Conservation (phyloP, 495 filamentous ascomycete species). For the Lasiosphaeria hispida region DNA sequence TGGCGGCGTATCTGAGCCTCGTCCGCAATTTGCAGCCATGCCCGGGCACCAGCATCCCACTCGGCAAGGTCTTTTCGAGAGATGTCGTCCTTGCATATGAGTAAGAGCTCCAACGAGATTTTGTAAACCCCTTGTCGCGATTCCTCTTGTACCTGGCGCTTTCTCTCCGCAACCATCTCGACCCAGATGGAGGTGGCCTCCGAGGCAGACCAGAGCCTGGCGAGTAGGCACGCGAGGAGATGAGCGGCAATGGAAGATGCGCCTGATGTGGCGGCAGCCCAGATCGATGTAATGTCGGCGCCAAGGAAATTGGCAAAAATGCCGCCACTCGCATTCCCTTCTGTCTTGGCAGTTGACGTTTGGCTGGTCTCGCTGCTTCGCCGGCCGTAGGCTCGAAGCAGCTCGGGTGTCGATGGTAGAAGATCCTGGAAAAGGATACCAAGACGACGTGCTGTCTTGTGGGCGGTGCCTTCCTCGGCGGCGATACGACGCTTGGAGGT, state of each 20-base stretch:
- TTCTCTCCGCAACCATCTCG: constrained; percentile 28
- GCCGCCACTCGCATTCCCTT: no score
- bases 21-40: constrained; percentile 36
- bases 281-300: no score
- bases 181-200: constrained; percentile 38
- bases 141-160: constrained; percentile 13
- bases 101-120: neutral
- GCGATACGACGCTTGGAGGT: constrained; percentile 4
- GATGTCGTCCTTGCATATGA: constrained; percentile 14
- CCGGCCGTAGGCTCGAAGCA: constrained; percentile 1
- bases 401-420: neutral
- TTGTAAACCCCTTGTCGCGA: no score
- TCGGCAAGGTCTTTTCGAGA: constrained; percentile 25
- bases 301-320: no score
- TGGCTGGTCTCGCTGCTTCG: no score
- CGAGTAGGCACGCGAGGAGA: constrained; percentile 39
- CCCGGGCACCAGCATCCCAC: constrained; percentile 39
- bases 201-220: constrained; percentile 22
- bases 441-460: constrained; percentile 3
- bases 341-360: no score
- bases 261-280: no score
- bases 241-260: constrained; percentile 25
- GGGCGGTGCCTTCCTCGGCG: neutral
- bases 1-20: constrained; percentile 22
- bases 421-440: neutral